Percentiles rank a stretch among this genome's conserved stretches.
Evolutionary conservation across 1,284 basidiomycete species (phyloP).

Genomic region (Cryptococcus maquisensis): DNA sequence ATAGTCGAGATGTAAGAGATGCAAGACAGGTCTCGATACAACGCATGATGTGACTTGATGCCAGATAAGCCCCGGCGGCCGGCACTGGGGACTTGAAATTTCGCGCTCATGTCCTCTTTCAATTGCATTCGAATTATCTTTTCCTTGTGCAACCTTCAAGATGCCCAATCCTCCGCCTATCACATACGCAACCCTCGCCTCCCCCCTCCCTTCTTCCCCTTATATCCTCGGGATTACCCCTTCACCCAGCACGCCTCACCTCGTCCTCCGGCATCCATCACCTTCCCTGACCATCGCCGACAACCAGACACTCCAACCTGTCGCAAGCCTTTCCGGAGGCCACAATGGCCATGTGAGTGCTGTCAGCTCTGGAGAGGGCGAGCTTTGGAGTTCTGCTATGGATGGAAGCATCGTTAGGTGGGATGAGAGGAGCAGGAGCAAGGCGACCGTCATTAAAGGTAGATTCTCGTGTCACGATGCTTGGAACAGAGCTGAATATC

Average conservation of each 20-base stretch:
- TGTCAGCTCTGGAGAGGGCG: slow-evolving; percentile 28
- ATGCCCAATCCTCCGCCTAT: slow-evolving; percentile 41
- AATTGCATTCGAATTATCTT: neutral
- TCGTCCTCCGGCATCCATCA: slow-evolving; percentile 44
- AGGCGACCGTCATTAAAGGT: slow-evolving; percentile 42
- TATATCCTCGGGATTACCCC: slow-evolving; percentile 47
- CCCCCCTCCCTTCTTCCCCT: slow-evolving; percentile 22
- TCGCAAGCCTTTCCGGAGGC: slow-evolving; percentile 36
- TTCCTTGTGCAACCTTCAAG: neutral
- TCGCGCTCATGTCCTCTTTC: too few relatives aligned
- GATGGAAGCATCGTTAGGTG: slow-evolving; percentile 44
- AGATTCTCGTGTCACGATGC: slow-evolving; percentile 4
- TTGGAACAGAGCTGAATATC: neutral
- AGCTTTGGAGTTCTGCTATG: slow-evolving; percentile 41
- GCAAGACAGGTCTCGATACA: too few relatives aligned
- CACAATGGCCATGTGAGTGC: slow-evolving; percentile 34
- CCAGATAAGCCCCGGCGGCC: neutral
- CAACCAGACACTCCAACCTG: slow-evolving; percentile 38
- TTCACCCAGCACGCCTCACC: slow-evolving; percentile 32
- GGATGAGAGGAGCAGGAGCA: slow-evolving; percentile 41
- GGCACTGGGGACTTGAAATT: neutral
- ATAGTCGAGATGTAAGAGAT: neutral
- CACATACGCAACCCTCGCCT: slow-evolving; percentile 38
- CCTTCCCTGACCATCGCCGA: slow-evolving; percentile 41
- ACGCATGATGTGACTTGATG: neutral